phyloP scores from a whole-genome alignment of 2,329 filamentous ascomycete genomes.

The Ceratocystis diversiconidia region DNA sequence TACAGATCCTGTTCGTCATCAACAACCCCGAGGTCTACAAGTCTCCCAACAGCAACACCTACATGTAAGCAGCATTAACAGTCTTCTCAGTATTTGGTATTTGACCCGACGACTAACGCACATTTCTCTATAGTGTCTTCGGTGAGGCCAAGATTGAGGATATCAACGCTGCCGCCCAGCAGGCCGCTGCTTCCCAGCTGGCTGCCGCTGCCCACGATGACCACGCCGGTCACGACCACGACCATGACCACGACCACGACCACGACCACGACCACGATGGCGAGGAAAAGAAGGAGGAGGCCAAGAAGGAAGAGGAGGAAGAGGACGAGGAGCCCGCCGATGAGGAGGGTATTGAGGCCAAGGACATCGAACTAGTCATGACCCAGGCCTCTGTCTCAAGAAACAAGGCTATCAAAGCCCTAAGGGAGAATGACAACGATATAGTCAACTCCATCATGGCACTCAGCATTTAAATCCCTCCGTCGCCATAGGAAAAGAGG shows the following conservation, averaged over 20 bases:
- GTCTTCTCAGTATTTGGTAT: too few species aligned
- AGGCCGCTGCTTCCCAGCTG: constrained; percentile 88
- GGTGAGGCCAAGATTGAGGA: constrained; percentile 99
- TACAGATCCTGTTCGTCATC: constrained; percentile 97
- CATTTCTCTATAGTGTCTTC: constrained; percentile 59
- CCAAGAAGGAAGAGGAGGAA: constrained; percentile 73
- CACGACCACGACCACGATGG: constrained; percentile 49
- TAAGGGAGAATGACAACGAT: constrained; percentile 98
- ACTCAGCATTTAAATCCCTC: constrained; percentile 55
- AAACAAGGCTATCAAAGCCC: constrained; percentile 97
- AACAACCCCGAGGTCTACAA: constrained; percentile 99
- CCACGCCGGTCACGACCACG: constrained; percentile 52
- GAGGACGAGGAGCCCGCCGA: constrained; percentile 95
- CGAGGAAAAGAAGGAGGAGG: constrained; percentile 78
- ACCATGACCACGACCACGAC: constrained; percentile 49
- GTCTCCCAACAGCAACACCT: constrained; percentile 97
- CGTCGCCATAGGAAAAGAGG: neutral
- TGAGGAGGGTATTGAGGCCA: constrained; percentile 85
- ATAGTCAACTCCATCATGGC: constrained; percentile 99
- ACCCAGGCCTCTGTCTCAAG: constrained; percentile 90
- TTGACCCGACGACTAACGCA: too few species aligned
- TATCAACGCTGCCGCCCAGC: constrained; percentile 94
- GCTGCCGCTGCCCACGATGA: constrained; percentile 53
- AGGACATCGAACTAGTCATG: constrained; percentile 99
- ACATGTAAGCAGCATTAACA: constrained; percentile 59